Evolutionary conservation across 345 rosid species (phyloP).

Genomic region (Orychophragmus violaceus): DNA sequence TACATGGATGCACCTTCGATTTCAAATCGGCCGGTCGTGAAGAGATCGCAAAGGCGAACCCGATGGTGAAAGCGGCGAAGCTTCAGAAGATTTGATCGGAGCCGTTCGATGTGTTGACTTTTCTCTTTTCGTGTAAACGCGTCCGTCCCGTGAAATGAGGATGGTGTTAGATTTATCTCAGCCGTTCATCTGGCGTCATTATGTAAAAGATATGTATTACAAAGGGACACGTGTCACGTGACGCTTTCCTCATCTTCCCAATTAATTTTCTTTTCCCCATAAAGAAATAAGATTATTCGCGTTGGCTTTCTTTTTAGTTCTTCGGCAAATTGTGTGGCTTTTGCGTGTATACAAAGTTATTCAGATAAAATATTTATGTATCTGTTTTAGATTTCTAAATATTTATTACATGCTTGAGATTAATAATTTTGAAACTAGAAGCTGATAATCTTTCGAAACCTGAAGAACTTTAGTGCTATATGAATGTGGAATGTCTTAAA

Average conservation of each 20-base stretch:
- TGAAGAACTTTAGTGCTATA: not conserved
- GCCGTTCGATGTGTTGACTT: slow-evolving; percentile 24
- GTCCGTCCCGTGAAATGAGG: not conserved
- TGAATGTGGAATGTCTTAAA: not conserved
- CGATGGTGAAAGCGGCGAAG: slow-evolving; percentile 44
- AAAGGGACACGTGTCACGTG: slow-evolving; percentile 25
- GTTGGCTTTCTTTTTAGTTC: slow-evolving; percentile 7
- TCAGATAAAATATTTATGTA: not conserved
- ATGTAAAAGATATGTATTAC: slow-evolving; percentile 24
- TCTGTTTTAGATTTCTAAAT: not conserved
- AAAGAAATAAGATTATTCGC: slow-evolving; percentile 27
- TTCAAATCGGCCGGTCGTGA: slow-evolving; percentile 47
- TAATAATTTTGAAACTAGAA: not conserved
- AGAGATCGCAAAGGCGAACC: slow-evolving; percentile 52
- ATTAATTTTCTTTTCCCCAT: not conserved
- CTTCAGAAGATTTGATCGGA: slow-evolving; percentile 41
- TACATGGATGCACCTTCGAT: slow-evolving; percentile 42
- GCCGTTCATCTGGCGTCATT: slow-evolving; percentile 23
- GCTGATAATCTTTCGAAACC: not conserved
- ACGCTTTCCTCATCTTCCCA: slow-evolving; percentile 2
- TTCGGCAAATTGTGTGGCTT: slow-evolving; percentile 16
- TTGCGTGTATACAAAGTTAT: slow-evolving; percentile 12
- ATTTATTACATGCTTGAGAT: not conserved
- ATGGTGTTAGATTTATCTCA: slow-evolving; percentile 14
- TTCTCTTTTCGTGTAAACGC: slow-evolving; percentile 8